Evolutionary conservation across 345 rosid genomes (phyloP).

Genomic region (Hirschfeldia incana): DNA sequence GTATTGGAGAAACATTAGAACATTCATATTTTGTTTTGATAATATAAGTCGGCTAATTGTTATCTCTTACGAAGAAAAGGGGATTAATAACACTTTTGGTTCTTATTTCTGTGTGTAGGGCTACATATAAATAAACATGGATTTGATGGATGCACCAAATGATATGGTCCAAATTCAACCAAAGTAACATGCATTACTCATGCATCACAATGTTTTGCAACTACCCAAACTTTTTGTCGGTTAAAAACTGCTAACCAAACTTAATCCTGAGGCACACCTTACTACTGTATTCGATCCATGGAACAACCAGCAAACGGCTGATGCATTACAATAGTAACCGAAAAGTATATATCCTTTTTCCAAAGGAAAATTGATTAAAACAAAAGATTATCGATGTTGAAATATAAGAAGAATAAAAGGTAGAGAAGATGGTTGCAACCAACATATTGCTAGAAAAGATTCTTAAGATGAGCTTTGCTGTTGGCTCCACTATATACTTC

Average conservation of each 20-base stretch:
- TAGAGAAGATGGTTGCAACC: constrained; percentile 50
- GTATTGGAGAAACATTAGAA: neutral
- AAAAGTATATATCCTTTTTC: neutral
- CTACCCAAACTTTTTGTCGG: constrained; percentile 19
- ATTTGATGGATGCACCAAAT: constrained; percentile 35
- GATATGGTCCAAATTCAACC: constrained; percentile 23
- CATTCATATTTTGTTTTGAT: neutral
- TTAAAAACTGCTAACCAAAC: constrained; percentile 12
- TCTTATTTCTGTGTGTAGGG: neutral
- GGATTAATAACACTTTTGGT: constrained; percentile 6
- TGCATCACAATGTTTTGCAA: constrained; percentile 27
- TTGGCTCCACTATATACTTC: constrained; percentile 58
- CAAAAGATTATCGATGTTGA: constrained; percentile 11
- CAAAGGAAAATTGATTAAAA: neutral
- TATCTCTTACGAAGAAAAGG: constrained; percentile 4
- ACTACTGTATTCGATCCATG: neutral
- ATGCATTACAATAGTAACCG: neutral
- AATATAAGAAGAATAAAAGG: constrained; percentile 24
- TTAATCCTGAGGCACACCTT: constrained; percentile 3
- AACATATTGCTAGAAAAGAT: constrained; percentile 46
- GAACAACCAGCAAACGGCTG: constrained; percentile 4
- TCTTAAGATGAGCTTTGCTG: constrained; percentile 47
- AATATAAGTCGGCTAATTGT: neutral
- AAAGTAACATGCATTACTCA: constrained; percentile 28
- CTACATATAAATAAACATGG: neutral